Conservation (phyloP, 2,329 filamentous ascomycete species). For the Periconia macrospinosa region DNA sequence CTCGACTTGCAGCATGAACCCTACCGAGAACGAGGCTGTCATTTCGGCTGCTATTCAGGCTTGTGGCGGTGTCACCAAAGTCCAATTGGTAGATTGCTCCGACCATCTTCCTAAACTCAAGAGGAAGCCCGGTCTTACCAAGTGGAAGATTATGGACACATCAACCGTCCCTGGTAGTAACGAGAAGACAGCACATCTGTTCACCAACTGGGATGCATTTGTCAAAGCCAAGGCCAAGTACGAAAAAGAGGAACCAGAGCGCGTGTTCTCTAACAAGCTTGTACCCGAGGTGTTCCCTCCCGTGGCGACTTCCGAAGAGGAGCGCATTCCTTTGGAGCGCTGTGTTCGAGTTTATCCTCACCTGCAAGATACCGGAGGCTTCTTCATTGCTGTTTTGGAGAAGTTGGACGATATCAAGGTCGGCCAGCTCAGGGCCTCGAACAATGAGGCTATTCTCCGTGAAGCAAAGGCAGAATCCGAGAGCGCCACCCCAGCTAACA, state of each 20-base stretch:
- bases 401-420: conserved; percentile 72
- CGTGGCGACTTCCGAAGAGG: conserved; percentile 55
- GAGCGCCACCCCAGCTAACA: conserved; percentile 4
- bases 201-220: conserved; percentile 82
- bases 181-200: conserved; percentile 78
- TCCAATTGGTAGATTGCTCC: conserved; percentile 83
- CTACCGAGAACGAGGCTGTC: conserved; percentile 94
- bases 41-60: conserved; percentile 84
- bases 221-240: conserved; percentile 66
- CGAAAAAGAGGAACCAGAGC: conserved; percentile 61
- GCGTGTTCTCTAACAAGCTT: conserved; percentile 53
- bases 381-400: conserved; percentile 95
- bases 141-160: conserved; percentile 78
- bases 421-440: conserved; percentile 29
- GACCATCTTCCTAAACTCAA: conserved; percentile 75
- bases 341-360: conserved; percentile 96
- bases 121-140: conserved; percentile 73
- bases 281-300: conserved; percentile 83
- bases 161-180: conserved; percentile 26
- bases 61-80: conserved; percentile 80
- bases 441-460: conserved; percentile 27
- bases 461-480: conserved; percentile 11
- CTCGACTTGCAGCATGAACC: conserved; percentile 98
- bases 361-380: conserved; percentile 92
- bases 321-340: conserved; percentile 75